Evolutionary conservation across 768 basidiomycete genomes (phyloP).

Genomic region (Candolleomyces eurysporus): DNA sequence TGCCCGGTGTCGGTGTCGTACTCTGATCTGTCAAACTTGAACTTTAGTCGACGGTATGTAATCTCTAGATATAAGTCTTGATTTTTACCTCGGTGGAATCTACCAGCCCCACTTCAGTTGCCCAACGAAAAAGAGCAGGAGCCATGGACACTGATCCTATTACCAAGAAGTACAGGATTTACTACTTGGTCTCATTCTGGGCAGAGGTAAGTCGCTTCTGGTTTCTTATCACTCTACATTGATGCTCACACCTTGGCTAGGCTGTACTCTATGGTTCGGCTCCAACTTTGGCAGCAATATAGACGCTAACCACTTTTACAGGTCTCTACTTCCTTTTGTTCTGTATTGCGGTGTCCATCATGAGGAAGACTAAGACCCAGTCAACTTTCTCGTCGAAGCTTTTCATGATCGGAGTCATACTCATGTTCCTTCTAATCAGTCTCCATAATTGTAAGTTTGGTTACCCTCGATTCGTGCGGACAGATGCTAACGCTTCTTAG

Average conservation of each 20-base stretch:
- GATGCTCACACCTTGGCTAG: neutral
- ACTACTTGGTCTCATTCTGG: conserved; percentile 14
- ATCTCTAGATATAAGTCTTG: no score
- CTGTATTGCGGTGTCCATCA: conserved; percentile 12
- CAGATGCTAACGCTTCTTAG: neutral
- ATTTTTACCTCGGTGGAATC: no score
- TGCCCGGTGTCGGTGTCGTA: no score
- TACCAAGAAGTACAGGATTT: neutral
- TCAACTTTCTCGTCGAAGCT: conserved; percentile 11
- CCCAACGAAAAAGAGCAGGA: no score
- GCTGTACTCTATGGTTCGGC: conserved; percentile 11
- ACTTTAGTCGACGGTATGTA: no score
- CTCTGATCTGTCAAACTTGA: no score
- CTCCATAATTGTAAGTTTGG: conserved; percentile 13
- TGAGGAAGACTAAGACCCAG: conserved; percentile 9
- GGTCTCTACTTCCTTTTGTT: conserved; percentile 17
- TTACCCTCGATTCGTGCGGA: neutral
- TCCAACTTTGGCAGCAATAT: no score
- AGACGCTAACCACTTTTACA: neutral
- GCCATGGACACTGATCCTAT: neutral
- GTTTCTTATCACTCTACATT: no score
- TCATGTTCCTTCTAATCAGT: conserved; percentile 10
- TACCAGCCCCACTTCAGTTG: no score
- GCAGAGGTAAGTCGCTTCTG: conserved; percentile 11
- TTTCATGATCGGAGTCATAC: neutral